These are phyloP conservation scores for Podosphaera xanthii DNA, from an alignment of 2,329 filamentous ascomycete genomes.

Conservation along the genomic window DNA sequence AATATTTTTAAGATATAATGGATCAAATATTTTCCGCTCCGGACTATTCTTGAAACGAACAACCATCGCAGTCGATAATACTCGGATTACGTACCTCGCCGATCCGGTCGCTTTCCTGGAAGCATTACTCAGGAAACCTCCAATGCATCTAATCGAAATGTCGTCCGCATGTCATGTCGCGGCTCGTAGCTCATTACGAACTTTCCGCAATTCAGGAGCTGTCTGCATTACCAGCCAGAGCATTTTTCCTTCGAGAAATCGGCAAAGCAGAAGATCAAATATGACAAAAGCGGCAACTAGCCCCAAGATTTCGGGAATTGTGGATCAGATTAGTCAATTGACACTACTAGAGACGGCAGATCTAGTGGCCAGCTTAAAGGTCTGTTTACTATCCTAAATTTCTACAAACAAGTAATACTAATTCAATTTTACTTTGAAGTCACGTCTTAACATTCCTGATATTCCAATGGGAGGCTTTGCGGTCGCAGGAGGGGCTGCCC, in stretches of 20 bases:
- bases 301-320: slow-evolving; percentile 84
- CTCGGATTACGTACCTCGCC: neutral
- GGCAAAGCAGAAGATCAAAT: slow-evolving; percentile 54
- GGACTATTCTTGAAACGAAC: neutral
- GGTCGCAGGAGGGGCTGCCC: slow-evolving; percentile 28
- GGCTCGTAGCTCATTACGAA: slow-evolving; percentile 40
- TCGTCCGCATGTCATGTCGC: slow-evolving; percentile 39
- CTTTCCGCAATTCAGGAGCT: slow-evolving; percentile 27
- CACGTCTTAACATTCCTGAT: slow-evolving; percentile 90
- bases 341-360: slow-evolving; percentile 94
- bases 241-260: slow-evolving; percentile 17
- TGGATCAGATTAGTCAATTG: slow-evolving; percentile 97
- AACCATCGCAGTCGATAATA: neutral
- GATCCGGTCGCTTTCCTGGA: neutral
- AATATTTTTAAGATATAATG: neutral
- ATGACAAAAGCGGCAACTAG: slow-evolving; percentile 54
- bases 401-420: slow-evolving; percentile 3
- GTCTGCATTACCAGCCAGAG: slow-evolving; percentile 20
- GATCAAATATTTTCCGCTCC: slow-evolving; percentile 5
- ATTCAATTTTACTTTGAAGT: slow-evolving; percentile 26
- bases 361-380: slow-evolving; percentile 85
- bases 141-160: slow-evolving; percentile 23
- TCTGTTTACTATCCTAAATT: slow-evolving; percentile 19
- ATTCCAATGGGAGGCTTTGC: slow-evolving; percentile 85
- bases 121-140: slow-evolving; percentile 2